phyloP scores from a whole-genome alignment of 768 basidiomycete genomes.

The Amanita pallidorosea region DNA sequence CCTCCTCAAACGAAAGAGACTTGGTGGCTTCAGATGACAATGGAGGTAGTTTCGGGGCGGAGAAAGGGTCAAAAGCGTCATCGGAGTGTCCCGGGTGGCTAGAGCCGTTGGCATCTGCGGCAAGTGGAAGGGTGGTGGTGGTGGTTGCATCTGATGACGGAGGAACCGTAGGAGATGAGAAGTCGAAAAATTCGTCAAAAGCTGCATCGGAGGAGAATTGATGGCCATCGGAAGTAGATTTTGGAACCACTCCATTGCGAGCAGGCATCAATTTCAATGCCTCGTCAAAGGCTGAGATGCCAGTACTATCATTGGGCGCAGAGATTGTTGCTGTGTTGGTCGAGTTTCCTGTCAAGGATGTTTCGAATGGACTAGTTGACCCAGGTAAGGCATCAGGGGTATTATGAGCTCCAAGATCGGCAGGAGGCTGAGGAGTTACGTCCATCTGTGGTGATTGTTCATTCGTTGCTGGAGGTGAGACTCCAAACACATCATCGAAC shows the following conservation, averaged over 20 bases:
- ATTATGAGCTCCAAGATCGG: not conserved
- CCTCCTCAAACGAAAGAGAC: slow-evolving; percentile 35
- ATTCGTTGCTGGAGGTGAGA: slow-evolving; percentile 15
- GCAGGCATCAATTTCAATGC: slow-evolving; percentile 47
- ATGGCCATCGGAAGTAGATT: slow-evolving; percentile 12
- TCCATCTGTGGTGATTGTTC: not conserved
- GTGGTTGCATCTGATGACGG: slow-evolving; percentile 20
- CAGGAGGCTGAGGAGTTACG: not conserved
- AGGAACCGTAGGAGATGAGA: slow-evolving; percentile 20
- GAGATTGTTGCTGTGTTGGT: slow-evolving; percentile 10
- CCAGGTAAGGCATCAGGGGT: not conserved
- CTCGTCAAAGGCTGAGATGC: slow-evolving; percentile 66
- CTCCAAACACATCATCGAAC: slow-evolving; percentile 53
- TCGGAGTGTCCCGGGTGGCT: slow-evolving; percentile 17
- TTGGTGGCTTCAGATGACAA: slow-evolving; percentile 1
- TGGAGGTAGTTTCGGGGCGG: slow-evolving; percentile 4
- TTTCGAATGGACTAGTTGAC: slow-evolving; percentile 5
- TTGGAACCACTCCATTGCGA: slow-evolving; percentile 13
- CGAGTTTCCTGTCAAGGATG: slow-evolving; percentile 4
- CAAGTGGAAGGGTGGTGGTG: slow-evolving; percentile 17
- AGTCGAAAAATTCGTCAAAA: slow-evolving; percentile 54
- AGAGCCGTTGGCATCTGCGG: slow-evolving; percentile 15
- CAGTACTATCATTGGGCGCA: slow-evolving; percentile 19
- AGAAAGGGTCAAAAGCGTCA: slow-evolving; percentile 9
- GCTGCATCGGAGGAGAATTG: slow-evolving; percentile 54